phyloP scores from a whole-genome alignment of 495 filamentous ascomycete genomes.

The Penicillium arizonense region DNA sequence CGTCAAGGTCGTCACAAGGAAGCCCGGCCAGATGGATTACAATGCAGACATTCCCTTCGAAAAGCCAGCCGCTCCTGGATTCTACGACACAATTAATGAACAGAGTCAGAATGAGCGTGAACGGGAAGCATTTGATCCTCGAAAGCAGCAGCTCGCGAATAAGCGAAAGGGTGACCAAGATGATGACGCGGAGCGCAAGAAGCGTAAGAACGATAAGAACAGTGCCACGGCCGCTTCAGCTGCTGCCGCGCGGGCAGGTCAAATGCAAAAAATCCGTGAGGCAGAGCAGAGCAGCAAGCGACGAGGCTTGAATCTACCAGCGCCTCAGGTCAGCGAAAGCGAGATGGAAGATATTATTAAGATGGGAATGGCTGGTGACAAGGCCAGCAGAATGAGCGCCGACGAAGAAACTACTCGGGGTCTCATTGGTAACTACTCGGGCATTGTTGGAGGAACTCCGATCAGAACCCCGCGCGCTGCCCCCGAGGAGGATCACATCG shows the following conservation, averaged over 20 bases:
- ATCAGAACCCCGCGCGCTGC: constrained; percentile 90
- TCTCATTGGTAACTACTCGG: constrained; percentile 79
- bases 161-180: constrained; percentile 92
- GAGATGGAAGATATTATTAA: constrained; percentile 98
- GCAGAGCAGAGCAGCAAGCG: constrained; percentile 96
- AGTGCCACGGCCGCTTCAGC: constrained; percentile 71
- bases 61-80: constrained; percentile 83
- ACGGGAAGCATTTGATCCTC: constrained; percentile 84
- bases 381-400: constrained; percentile 71
- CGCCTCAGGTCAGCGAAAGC: constrained; percentile 85
- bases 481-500: constrained; percentile 89
- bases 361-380: constrained; percentile 93
- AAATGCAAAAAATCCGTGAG: constrained; percentile 93
- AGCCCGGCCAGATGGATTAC: constrained; percentile 98
- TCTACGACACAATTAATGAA: constrained; percentile 90
- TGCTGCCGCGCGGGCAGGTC: constrained; percentile 89
- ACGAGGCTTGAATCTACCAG: constrained; percentile 71
- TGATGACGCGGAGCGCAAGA: constrained; percentile 78
- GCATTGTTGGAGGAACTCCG: constrained; percentile 77
- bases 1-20: constrained; percentile 89
- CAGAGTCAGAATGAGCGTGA: constrained; percentile 78
- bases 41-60: constrained; percentile 98
- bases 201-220: constrained; percentile 82
- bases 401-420: constrained; percentile 85
- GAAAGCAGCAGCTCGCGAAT: constrained; percentile 92